Conservation (phyloP, 495 filamentous ascomycete species). For the Aspergillus taichungensis region DNA sequence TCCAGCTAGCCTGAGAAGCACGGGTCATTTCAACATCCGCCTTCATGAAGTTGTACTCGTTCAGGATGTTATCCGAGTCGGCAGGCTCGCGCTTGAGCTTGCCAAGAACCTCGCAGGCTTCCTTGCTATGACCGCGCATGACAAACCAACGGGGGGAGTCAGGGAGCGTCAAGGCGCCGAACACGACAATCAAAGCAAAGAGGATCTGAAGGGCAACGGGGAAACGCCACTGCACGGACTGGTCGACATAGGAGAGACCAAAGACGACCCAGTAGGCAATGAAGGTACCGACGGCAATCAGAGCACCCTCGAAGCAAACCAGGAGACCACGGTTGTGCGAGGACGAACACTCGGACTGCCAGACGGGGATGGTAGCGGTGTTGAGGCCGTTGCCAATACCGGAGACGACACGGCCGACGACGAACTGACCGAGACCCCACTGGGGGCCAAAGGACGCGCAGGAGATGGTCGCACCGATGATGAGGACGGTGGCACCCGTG, state of each 20-base stretch:
- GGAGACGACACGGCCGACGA: conserved; percentile 46
- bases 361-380: conserved; percentile 33
- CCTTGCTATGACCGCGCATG: conserved; percentile 48
- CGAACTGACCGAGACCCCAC: conserved; percentile 38
- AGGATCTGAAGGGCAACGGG: conserved; percentile 73
- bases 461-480: conserved; percentile 42
- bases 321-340: conserved; percentile 68
- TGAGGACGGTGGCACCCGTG: conserved; percentile 39
- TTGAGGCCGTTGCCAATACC: conserved; percentile 36
- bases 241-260: conserved; percentile 53
- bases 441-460: conserved; percentile 27
- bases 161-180: conserved; percentile 52
- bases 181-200: conserved; percentile 54
- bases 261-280: conserved; percentile 83
- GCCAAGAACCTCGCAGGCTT: conserved; percentile 56
- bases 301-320: conserved; percentile 73
- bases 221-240: conserved; percentile 48
- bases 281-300: conserved; percentile 67
- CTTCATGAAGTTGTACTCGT: conserved; percentile 42
- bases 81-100: conserved; percentile 34
- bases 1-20: conserved; percentile 19
- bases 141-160: conserved; percentile 74
- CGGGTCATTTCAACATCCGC: conserved; percentile 22
- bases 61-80: conserved; percentile 24
- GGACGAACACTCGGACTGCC: conserved; percentile 46